Evolutionary conservation across 2,329 filamentous ascomycete genomes (phyloP).

Genomic region (Trichoderma sp.): DNA sequence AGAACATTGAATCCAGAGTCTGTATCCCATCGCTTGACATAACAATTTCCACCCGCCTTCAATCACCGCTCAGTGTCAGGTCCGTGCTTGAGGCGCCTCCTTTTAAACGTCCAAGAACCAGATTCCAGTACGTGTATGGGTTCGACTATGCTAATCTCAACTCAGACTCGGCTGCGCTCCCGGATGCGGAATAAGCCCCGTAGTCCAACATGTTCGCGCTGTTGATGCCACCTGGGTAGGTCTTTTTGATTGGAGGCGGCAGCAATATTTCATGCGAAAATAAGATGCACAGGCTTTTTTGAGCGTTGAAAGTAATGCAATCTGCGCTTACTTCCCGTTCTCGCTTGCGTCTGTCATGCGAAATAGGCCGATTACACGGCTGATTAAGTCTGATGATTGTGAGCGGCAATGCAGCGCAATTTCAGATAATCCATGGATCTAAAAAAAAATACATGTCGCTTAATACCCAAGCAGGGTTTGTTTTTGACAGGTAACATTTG

Average conservation of each 20-base stretch:
- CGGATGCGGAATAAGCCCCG: conserved; percentile 20
- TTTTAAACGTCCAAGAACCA: not conserved
- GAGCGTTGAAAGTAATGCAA: not conserved
- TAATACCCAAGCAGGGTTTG: not conserved
- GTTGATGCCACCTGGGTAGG: not conserved
- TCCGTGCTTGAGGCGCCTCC: not conserved
- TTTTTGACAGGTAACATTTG: too few relatives aligned
- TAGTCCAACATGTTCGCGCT: not conserved
- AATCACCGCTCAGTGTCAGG: not conserved
- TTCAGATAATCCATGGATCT: not conserved
- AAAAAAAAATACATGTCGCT: not conserved
- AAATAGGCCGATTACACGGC: not conserved
- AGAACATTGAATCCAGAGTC: not conserved
- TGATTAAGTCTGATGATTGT: not conserved
- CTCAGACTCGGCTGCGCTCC: conserved; percentile 16
- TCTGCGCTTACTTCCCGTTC: not conserved
- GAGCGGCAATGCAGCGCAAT: not conserved
- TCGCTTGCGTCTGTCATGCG: not conserved
- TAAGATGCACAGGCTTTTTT: not conserved
- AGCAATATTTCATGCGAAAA: not conserved
- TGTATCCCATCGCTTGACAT: not conserved
- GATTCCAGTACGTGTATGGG: not conserved
- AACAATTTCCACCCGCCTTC: not conserved
- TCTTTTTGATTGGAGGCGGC: not conserved
- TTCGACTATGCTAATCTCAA: not conserved